Conservation (phyloP, 768 basidiomycete genomes). For the Fomitopsis pulvina region DNA sequence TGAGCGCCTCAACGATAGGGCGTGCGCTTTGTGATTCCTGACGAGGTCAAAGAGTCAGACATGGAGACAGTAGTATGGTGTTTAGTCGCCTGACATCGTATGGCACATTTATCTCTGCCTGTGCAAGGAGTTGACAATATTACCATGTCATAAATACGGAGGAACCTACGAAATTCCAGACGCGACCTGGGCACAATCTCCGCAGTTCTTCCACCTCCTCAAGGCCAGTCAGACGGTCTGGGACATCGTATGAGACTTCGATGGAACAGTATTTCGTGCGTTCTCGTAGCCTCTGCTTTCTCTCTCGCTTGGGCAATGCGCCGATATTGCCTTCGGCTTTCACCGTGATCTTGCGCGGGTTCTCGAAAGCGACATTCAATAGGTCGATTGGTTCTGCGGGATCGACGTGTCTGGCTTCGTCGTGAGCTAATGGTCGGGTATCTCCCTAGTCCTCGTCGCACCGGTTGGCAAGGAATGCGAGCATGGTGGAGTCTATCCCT, state of each 20-base stretch:
- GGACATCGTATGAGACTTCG: constrained; percentile 59
- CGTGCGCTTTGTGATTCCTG: constrained; percentile 65
- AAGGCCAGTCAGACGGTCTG: constrained; percentile 81
- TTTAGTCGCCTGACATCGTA: constrained; percentile 57
- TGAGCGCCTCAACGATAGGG: constrained; percentile 53
- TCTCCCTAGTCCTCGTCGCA: constrained; percentile 27
- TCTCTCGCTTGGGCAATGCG: constrained; percentile 33
- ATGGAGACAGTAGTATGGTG: neutral
- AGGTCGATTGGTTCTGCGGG: constrained; percentile 81
- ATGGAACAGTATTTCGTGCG: constrained; percentile 17
- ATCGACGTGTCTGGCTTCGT: constrained; percentile 55
- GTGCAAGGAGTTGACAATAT: neutral
- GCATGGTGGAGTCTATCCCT: constrained; percentile 86
- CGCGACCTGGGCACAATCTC: constrained; percentile 65
- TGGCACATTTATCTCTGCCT: constrained; percentile 85
- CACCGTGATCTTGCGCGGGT: constrained; percentile 68
- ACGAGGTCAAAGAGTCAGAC: constrained; percentile 1
- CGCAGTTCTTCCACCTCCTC: constrained; percentile 74
- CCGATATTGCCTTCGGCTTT: constrained; percentile 40
- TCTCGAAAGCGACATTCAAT: constrained; percentile 92
- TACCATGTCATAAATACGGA: neutral
- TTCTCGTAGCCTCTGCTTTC: constrained; percentile 31
- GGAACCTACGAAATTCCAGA: constrained; percentile 78
- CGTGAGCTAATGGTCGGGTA: neutral
- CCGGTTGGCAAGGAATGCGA: constrained; percentile 78